Percentiles rank a stretch among this genome's conserved stretches.
Conservation (phyloP, 2,329 filamentous ascomycete species). For the Helotiales sp. region DNA sequence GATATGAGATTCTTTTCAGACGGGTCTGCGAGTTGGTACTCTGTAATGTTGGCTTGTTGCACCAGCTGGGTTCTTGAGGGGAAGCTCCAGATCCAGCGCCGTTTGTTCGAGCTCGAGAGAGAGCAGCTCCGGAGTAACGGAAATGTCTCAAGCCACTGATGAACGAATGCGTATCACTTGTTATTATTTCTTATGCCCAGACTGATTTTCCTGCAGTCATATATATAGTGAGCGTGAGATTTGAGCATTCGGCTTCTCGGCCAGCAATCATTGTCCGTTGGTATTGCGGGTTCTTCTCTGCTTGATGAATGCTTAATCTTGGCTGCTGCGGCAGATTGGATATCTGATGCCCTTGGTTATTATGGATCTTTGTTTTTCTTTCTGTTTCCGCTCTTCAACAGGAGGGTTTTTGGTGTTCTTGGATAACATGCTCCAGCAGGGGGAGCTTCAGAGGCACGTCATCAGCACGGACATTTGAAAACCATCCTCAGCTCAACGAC, state of each 20-base stretch:
- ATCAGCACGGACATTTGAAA: no score
- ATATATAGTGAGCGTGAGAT: not conserved
- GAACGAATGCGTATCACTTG: not conserved
- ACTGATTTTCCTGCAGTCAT: not conserved
- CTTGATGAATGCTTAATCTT: no score
- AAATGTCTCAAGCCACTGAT: not conserved
- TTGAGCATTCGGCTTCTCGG: not conserved
- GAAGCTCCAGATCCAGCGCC: not conserved
- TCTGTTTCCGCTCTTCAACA: not conserved
- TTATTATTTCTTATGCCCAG: not conserved
- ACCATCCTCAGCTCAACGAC: not conserved
- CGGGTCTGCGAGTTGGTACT: no score
- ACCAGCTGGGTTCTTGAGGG: not conserved
- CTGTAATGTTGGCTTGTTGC: not conserved
- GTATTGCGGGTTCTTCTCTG: not conserved
- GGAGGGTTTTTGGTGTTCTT: not conserved
- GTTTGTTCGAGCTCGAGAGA: not conserved
- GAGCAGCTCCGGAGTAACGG: not conserved
- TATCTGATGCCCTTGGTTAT: no score
- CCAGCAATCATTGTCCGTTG: not conserved
- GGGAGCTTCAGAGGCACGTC: no score
- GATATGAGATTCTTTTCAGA: no score
- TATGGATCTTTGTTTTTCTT: not conserved
- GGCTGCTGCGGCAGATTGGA: no score
- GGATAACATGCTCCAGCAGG: no score